These are phyloP conservation scores for Plasmodium vinckei DNA, from an alignment of 169 alveolate genomes.

Conservation along the genomic window DNA sequence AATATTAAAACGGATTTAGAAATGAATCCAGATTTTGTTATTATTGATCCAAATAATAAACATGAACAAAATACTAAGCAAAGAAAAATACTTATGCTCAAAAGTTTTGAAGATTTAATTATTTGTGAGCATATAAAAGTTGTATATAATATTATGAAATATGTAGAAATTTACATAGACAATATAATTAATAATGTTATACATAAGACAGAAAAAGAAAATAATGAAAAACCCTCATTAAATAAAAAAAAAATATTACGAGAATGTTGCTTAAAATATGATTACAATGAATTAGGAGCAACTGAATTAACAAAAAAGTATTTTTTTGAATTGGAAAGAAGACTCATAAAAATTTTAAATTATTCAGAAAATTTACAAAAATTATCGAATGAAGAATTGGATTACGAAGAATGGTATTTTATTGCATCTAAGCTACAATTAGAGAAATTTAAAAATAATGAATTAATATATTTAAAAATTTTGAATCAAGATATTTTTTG, in stretches of 20 bases:
- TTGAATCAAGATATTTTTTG: constrained; percentile 52
- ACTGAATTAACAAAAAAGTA: constrained; percentile 46
- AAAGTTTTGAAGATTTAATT: constrained; percentile 23
- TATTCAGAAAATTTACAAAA: constrained; percentile 26
- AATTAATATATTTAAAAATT: constrained; percentile 32
- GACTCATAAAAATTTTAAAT: constrained; percentile 26
- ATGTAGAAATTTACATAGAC: constrained; percentile 37
- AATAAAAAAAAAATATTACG: constrained; percentile 36
- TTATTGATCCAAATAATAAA: not conserved
- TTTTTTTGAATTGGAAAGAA: constrained; percentile 54
- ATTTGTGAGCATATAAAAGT: constrained; percentile 54
- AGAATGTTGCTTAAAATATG: constrained; percentile 56
- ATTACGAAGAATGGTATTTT: constrained; percentile 65
- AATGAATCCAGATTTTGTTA: constrained; percentile 3
- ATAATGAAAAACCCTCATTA: not conserved
- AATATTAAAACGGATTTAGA: constrained; percentile 7
- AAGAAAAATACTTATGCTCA: constrained; percentile 16
- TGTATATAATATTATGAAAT: constrained; percentile 36
- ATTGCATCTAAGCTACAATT: constrained; percentile 54
- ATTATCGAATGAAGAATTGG: constrained; percentile 62
- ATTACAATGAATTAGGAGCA: constrained; percentile 69
- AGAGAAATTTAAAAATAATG: constrained; percentile 54
- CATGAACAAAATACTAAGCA: not conserved
- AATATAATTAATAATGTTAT: constrained; percentile 35
- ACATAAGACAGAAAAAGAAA: constrained; percentile 22